phyloP scores from a whole-genome alignment of 192 early-diverging fungal genomes.

The Dissophora ornata region DNA sequence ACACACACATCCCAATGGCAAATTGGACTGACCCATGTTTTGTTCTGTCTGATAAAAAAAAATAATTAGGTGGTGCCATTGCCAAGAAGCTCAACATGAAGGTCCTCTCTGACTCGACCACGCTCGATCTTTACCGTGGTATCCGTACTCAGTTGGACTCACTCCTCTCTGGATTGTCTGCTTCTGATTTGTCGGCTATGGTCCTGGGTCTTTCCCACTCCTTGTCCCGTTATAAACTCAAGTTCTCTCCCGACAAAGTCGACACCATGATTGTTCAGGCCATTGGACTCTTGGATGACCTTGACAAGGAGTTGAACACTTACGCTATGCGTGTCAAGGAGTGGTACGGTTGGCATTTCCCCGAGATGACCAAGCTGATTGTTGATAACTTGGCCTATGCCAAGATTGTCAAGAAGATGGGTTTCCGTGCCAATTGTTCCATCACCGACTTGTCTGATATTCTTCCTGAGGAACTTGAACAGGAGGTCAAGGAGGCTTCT shows the following conservation, averaged over 20 bases:
- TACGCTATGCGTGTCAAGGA: slow-evolving; percentile 83
- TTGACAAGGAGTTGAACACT: slow-evolving; percentile 99
- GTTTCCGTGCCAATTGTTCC: slow-evolving; percentile 87
- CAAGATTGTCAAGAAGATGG: slow-evolving; percentile 89
- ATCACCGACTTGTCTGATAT: slow-evolving; percentile 82
- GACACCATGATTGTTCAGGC: slow-evolving; percentile 99
- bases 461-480: slow-evolving; percentile 92
- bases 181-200: slow-evolving; percentile 94
- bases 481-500: slow-evolving; percentile 95
- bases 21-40: too few relatives aligned
- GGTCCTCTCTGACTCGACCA: slow-evolving; percentile 83
- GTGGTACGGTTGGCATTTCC: slow-evolving; percentile 99
- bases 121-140: slow-evolving; percentile 94
- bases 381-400: slow-evolving; percentile 96
- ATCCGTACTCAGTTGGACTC: slow-evolving; percentile 94
- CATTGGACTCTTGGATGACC: slow-evolving; percentile 95
- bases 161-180: slow-evolving; percentile 87
- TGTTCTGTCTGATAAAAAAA: too few relatives aligned
- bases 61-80: slow-evolving; percentile 65
- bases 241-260: slow-evolving; percentile 99
- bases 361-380: slow-evolving; percentile 96
- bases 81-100: slow-evolving; percentile 81
- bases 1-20: too few relatives aligned
- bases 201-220: slow-evolving; percentile 99
- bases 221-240: slow-evolving; percentile 98